Percentiles rank a stretch among this genome's conserved stretches.
phyloP scores from a whole-genome alignment of 23 red algal genomes.

The Gracilaria gracilis region DNA sequence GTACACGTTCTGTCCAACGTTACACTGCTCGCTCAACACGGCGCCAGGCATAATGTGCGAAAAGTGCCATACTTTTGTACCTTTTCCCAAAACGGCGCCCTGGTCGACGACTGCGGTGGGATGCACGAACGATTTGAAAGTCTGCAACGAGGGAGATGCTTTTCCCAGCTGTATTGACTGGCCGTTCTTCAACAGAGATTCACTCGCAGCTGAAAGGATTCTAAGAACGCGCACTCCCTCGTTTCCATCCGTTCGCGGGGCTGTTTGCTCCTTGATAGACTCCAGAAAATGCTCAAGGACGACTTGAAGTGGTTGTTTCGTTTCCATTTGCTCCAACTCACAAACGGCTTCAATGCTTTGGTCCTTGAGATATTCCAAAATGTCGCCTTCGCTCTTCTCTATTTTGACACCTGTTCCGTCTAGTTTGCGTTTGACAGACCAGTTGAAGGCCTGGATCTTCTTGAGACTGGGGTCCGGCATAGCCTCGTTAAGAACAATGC shows the following conservation, averaged over 20 bases:
- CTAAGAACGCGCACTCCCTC: conserved; percentile 61
- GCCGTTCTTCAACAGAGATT: conserved; percentile 45
- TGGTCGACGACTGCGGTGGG: conserved; percentile 68
- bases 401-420: conserved; percentile 40
- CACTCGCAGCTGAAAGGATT: conserved; percentile 43
- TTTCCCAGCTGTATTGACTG: neutral
- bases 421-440: conserved; percentile 21
- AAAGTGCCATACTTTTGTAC: conserved; percentile 85
- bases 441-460: conserved; percentile 44
- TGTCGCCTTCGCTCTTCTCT: conserved; percentile 39
- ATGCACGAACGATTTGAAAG: conserved; percentile 43
- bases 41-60: conserved; percentile 75
- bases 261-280: conserved; percentile 1
- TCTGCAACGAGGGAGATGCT: neutral
- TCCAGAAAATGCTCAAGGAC: conserved; percentile 53
- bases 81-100: conserved; percentile 43
- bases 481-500: conserved; percentile 66
- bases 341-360: neutral
- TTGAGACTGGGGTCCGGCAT: conserved; percentile 1
- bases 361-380: conserved; percentile 14
- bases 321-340: neutral
- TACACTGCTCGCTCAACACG: conserved; percentile 22
- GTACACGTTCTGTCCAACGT: conserved; percentile 83
- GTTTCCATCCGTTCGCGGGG: conserved; percentile 53
- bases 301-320: conserved; percentile 32